Conservation (phyloP, 2,329 filamentous ascomycete species). For the Fusarium austroafricanum region DNA sequence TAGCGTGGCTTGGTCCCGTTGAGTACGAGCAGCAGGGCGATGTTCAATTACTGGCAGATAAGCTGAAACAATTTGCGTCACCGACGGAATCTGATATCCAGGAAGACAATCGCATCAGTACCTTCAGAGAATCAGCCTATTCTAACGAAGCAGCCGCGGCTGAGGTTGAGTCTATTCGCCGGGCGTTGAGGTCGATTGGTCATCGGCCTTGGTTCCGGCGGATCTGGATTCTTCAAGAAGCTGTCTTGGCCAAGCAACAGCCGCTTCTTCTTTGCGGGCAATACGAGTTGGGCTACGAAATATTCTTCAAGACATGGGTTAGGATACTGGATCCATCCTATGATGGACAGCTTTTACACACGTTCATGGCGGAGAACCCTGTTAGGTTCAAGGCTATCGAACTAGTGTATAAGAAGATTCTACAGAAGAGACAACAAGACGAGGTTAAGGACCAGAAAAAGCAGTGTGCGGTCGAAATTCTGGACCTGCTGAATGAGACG, state of each 20-base stretch:
- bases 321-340: constrained; percentile 3
- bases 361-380: constrained; percentile 1
- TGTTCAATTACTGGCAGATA: neutral
- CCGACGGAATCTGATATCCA: fast-evolving
- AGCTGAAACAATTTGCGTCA: neutral
- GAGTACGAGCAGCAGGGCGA: fast-evolving
- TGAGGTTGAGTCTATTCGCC: neutral
- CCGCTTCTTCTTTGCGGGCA: neutral
- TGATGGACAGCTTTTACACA: constrained; percentile 10
- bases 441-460: neutral
- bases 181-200: neutral
- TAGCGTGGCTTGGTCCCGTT: constrained; percentile 16
- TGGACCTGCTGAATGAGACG: constrained; percentile 2
- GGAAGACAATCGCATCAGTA: neutral
- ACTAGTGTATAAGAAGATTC: neutral
- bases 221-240: constrained; percentile 31
- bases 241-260: neutral
- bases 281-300: neutral
- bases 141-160: fast-evolving
- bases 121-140: neutral
- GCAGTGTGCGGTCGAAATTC: constrained; percentile 1
- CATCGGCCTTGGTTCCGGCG: constrained; percentile 22
- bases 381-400: constrained; percentile 17
- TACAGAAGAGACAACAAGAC: neutral
- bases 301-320: constrained; percentile 24